A percentile compares a stretch with the other conserved stretches of the same genome.
These are phyloP conservation scores for Geotrichum histeridarum DNA, from an alignment of 1,139 yeast species.

Conservation along the genomic window DNA sequence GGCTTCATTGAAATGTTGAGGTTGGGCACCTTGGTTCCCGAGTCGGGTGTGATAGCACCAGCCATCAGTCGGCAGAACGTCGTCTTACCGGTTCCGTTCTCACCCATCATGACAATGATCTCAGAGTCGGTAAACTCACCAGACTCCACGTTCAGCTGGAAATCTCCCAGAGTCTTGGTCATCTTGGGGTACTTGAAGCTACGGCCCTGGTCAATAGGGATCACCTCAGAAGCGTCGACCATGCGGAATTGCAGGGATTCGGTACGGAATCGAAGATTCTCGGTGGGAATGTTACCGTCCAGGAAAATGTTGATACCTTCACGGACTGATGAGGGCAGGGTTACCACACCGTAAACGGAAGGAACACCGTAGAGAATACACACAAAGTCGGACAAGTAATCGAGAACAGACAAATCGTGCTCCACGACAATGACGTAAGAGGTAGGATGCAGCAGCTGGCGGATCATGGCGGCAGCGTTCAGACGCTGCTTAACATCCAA, in stretches of 20 bases:
- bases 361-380: slow-evolving; percentile 97
- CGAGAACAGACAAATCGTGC: slow-evolving; percentile 96
- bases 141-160: slow-evolving; percentile 68
- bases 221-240: slow-evolving; percentile 70
- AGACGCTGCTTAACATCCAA: slow-evolving; percentile 97
- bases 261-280: slow-evolving; percentile 91
- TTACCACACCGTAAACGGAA: slow-evolving; percentile 96
- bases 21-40: slow-evolving; percentile 72
- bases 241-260: slow-evolving; percentile 92
- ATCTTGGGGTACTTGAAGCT: slow-evolving; percentile 73
- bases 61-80: slow-evolving; percentile 93
- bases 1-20: slow-evolving; percentile 96
- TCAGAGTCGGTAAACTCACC: slow-evolving; percentile 96
- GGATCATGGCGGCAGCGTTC: slow-evolving; percentile 90
- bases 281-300: slow-evolving; percentile 96
- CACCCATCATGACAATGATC: slow-evolving; percentile 98
- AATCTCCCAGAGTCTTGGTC: slow-evolving; percentile 93
- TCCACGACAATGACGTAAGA: slow-evolving; percentile 90
- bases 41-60: slow-evolving; percentile 84
- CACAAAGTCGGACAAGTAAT: slow-evolving; percentile 90
- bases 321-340: slow-evolving; percentile 91
- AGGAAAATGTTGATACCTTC: slow-evolving; percentile 97
- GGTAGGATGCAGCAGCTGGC: slow-evolving; percentile 71
- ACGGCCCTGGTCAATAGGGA: slow-evolving; percentile 72
- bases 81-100: slow-evolving; percentile 98